Evolutionary conservation across 2,329 filamentous ascomycete genomes (phyloP).

Genomic region (Alternaria metachromatica): DNA sequence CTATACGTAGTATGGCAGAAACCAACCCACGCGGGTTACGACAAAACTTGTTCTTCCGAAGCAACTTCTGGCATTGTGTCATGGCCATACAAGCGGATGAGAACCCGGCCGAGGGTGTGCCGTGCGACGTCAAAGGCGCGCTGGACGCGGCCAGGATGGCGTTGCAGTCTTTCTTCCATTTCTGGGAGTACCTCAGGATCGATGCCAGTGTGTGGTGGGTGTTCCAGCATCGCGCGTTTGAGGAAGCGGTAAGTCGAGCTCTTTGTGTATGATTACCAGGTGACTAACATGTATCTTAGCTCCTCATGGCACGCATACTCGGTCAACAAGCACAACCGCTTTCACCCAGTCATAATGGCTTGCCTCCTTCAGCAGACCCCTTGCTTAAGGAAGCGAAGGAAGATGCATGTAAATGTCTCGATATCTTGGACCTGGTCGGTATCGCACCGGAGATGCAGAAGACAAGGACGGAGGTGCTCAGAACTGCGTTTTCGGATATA

Average conservation of each 20-base stretch:
- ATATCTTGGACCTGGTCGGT: slow-evolving; percentile 54
- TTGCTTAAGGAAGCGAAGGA: slow-evolving; percentile 50
- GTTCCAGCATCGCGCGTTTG: slow-evolving; percentile 79
- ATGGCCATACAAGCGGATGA: slow-evolving; percentile 80
- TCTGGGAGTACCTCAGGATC: slow-evolving; percentile 70
- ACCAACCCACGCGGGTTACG: slow-evolving; percentile 71
- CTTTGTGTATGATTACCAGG: neutral
- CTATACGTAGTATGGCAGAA: slow-evolving; percentile 63
- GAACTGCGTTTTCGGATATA: slow-evolving; percentile 53
- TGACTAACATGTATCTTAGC: slow-evolving; percentile 20
- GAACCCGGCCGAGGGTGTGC: slow-evolving; percentile 61
- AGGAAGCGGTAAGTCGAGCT: slow-evolving; percentile 77
- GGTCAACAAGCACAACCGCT: slow-evolving; percentile 44
- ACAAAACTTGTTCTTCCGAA: slow-evolving; percentile 80
- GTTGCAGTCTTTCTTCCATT: slow-evolving; percentile 75
- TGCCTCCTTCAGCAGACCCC: slow-evolving; percentile 40
- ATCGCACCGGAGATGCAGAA: slow-evolving; percentile 57
- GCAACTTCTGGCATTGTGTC: slow-evolving; percentile 82
- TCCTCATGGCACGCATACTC: slow-evolving; percentile 50
- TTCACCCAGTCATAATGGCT: slow-evolving; percentile 29
- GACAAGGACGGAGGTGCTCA: slow-evolving; percentile 55
- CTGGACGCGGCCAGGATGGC: slow-evolving; percentile 79
- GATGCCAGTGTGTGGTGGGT: slow-evolving; percentile 86
- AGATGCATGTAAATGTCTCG: slow-evolving; percentile 53
- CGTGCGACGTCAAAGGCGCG: slow-evolving; percentile 69